phyloP scores from a whole-genome alignment of 768 basidiomycete genomes.

The Neoboletus subvelutipes region DNA sequence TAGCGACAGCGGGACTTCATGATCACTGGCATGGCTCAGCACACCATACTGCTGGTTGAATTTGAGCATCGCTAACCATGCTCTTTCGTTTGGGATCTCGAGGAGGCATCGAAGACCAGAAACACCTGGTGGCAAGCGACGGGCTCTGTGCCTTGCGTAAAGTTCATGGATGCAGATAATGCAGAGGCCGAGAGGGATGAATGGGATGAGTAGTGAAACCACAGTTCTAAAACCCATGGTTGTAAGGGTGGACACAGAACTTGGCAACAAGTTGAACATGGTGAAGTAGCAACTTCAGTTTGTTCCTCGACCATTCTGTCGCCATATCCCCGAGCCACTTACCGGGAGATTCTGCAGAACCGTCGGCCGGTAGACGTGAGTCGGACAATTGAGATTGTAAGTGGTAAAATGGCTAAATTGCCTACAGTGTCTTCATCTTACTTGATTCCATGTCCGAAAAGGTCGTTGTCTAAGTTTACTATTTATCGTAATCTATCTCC shows the following conservation, averaged over 20 bases:
- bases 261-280: background rate
- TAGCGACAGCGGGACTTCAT: background rate
- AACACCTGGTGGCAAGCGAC: background rate
- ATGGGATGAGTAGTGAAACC: background rate
- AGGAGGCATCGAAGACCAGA: background rate
- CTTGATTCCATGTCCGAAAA: background rate
- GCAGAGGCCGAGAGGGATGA: background rate
- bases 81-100: background rate
- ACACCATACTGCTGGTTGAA: background rate
- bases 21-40: background rate
- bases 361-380: too few species aligned
- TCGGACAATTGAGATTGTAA: background rate
- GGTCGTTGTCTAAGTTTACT: background rate
- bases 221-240: background rate
- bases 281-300: background rate
- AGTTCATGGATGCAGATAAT: background rate
- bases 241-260: background rate
- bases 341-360: background rate
- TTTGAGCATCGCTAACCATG: background rate
- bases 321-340: background rate
- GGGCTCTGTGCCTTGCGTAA: background rate
- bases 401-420: background rate
- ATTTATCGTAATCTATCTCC: too few species aligned
- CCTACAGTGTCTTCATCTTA: background rate
- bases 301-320: background rate